A percentile compares a stretch with the other conserved stretches of the same genome.
These are phyloP conservation scores for Trichoderma sp. DNA, from an alignment of 2,329 filamentous ascomycete species.

Conservation along the genomic window DNA sequence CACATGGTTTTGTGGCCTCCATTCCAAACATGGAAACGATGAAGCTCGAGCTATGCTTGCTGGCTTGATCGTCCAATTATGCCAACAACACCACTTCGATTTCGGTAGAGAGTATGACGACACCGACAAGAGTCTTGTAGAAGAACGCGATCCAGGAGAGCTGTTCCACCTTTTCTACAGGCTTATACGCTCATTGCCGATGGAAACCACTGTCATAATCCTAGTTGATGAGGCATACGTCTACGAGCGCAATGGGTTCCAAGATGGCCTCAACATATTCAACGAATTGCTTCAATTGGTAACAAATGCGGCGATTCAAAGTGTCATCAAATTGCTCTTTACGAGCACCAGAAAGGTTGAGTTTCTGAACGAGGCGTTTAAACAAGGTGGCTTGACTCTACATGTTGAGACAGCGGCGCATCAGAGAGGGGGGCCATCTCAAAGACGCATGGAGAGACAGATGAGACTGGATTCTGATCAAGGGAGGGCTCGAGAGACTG, in stretches of 20 bases:
- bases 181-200: background rate
- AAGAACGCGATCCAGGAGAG: background rate
- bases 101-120: background rate
- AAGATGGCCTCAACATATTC: background rate
- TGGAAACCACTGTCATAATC: background rate
- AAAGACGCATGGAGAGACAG: background rate
- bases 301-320: background rate
- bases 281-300: background rate
- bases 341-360: background rate
- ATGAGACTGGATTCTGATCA: background rate
- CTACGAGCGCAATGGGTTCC: background rate
- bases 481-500: background rate
- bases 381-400: background rate
- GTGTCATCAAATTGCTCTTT: background rate
- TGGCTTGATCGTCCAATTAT: background rate
- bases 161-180: background rate
- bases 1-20: background rate
- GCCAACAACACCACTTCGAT: background rate
- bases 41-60: background rate
- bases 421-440: background rate
- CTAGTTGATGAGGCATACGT: background rate
- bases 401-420: background rate
- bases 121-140: background rate
- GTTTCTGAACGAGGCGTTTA: background rate
- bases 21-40: background rate